A percentile compares a stretch with the other conserved stretches of the same genome.
phyloP scores from a whole-genome alignment of 2,329 filamentous ascomycete genomes.

The Sporothrix globosa region DNA sequence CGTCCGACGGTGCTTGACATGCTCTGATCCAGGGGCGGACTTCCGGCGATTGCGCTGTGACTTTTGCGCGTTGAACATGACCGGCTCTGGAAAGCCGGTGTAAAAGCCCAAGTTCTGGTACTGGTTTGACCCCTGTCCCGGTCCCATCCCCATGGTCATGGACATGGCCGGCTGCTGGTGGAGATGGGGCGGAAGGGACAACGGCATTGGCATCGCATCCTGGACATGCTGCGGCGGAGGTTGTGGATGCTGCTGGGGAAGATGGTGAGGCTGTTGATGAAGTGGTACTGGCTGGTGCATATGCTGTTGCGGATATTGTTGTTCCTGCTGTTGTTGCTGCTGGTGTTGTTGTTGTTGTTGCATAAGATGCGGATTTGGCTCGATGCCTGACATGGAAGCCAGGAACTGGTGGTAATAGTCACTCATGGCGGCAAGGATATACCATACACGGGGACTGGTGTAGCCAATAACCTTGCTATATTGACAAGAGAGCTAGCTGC shows the following conservation, averaged over 20 bases:
- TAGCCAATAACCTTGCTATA: neutral
- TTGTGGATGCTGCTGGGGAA: constrained; percentile 34
- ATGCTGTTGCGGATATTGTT: constrained; percentile 18
- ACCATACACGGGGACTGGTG: neutral
- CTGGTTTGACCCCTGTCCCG: constrained; percentile 43
- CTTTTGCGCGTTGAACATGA: constrained; percentile 53
- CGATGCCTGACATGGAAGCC: constrained; percentile 55
- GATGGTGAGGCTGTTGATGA: constrained; percentile 16
- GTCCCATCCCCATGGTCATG: constrained; percentile 41
- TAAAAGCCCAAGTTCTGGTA: constrained; percentile 57
- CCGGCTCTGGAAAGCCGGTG: constrained; percentile 54
- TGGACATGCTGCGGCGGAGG: constrained; percentile 42
- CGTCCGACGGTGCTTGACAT: constrained; percentile 90
- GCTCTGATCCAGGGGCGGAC: constrained; percentile 60
- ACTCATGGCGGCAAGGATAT: constrained; percentile 48
- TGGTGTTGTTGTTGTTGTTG: constrained; percentile 21
- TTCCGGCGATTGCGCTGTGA: constrained; percentile 56
- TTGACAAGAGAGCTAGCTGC: neutral
- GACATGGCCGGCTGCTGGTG: constrained; percentile 42
- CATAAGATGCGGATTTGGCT: constrained; percentile 33
- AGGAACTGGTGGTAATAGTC: constrained; percentile 62
- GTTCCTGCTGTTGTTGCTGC: constrained; percentile 28
- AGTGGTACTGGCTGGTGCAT: neutral
- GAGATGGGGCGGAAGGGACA: constrained; percentile 29
- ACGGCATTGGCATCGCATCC: constrained; percentile 37